Evolutionary conservation across 305 asterid species (phyloP), one percentile per base, ranked within the genome.

Genomic region (Fraxinus velutina): DNA sequence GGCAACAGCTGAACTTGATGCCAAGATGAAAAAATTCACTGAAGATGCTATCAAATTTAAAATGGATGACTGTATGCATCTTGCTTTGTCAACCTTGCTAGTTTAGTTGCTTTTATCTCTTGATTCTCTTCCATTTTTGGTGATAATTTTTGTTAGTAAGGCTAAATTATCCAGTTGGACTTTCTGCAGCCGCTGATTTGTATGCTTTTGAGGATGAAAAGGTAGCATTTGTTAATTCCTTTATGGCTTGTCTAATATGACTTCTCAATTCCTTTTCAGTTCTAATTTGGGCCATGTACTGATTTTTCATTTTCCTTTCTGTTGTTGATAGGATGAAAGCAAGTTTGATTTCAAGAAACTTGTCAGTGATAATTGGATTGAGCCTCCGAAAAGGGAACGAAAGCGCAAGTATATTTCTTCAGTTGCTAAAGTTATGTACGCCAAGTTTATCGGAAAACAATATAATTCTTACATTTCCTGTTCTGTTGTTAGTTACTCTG

Each of bases 31-130:
- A 82, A 96, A 92, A 84, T 96, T 96, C 82, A 96, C 99, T 0
- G 99, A 96, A 91, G 99, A 96, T 86, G 99, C 99, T 80, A 94
- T 96, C 91, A 93, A 91, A 82, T 96, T 96, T 80, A 94, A 96
- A 88, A 91, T 96, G 99, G 99, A 96, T 17, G 99, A 96, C 86
- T 81, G 98, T 96, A 90, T 75, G 98, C 82, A 77, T 64, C 39
- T 81, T 79, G 52, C 83, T 71, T 71, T 27, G 30, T 84, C 44
- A 42, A 42, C 57, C 75, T 70, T 76, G 66, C 34, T 34, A 62
- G 39, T 60, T 1, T 78, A 42, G 57, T 55, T 70, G 74, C 27
- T 78, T 79, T 66, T 72, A 68, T 57, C 21, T 70, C 32, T 29
- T 29, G 32, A 29, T 29, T 29, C 32, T 29, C 75, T 71, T 82